phyloP scores from a whole-genome alignment of 1,284 basidiomycete genomes.

The Phylloporus sp. region DNA sequence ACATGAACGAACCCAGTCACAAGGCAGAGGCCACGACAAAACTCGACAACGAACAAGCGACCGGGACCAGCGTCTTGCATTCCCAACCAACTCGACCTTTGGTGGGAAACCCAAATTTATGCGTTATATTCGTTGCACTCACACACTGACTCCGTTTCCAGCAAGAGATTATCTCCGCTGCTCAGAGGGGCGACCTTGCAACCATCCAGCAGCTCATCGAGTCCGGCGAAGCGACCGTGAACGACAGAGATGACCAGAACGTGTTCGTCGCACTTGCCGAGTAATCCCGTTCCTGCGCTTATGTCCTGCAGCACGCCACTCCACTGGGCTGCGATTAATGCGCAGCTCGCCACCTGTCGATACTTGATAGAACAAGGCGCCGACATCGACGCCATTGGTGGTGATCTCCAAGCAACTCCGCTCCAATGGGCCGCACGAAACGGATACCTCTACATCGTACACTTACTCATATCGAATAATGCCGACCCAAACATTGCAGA shows the following conservation, averaged over 20 bases:
- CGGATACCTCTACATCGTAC: conserved; percentile 94
- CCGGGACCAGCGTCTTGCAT: conserved; percentile 32
- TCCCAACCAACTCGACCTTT: conserved; percentile 27
- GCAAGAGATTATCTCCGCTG: conserved; percentile 79
- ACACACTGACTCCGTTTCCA: conserved; percentile 18
- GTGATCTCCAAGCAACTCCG: conserved; percentile 94
- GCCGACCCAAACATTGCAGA: conserved; percentile 94
- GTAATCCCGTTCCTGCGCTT: neutral
- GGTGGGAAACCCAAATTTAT: conserved; percentile 18
- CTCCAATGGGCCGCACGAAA: conserved; percentile 98
- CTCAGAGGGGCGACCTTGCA: conserved; percentile 85
- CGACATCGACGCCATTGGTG: conserved; percentile 92
- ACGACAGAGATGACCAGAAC: conserved; percentile 87
- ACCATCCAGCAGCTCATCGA: conserved; percentile 73
- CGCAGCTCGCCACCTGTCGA: conserved; percentile 78
- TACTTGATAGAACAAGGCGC: conserved; percentile 93
- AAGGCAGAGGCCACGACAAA: conserved; percentile 39
- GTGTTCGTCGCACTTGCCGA: conserved; percentile 50
- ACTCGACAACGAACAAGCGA: conserved; percentile 36
- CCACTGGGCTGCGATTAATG: conserved; percentile 97
- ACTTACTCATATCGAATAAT: conserved; percentile 85
- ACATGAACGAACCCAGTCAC: conserved; percentile 36
- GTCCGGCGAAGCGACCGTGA: conserved; percentile 73
- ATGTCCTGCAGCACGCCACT: conserved; percentile 67
- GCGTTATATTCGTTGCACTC: neutral